phyloP scores from a whole-genome alignment of 129 eudicot species.

The sunflower (Helianthus annuus) region DNA sequence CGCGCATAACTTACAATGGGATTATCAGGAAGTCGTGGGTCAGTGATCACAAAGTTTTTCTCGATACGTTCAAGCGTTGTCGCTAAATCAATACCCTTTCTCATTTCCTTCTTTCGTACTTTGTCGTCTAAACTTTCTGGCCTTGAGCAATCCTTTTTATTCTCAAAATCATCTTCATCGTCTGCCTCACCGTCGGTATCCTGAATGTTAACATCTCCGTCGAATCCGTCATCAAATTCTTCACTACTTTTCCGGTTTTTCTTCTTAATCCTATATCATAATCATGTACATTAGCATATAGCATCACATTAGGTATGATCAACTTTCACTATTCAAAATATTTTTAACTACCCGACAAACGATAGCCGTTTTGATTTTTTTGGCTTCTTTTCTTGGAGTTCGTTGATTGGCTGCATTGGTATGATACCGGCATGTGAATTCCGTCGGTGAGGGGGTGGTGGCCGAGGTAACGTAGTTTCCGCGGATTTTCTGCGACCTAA shows the following conservation, averaged over 20 bases:
- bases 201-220: constrained; percentile 39
- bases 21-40: constrained; percentile 97
- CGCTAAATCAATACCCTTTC: constrained; percentile 99
- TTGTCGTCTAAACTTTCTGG: constrained; percentile 87
- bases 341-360: constrained; percentile 67
- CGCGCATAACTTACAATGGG: constrained; percentile 73
- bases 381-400: constrained; percentile 67
- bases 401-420: constrained; percentile 66
- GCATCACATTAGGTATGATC: background rate
- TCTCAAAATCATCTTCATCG: constrained; percentile 36
- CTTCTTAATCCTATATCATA: constrained; percentile 58
- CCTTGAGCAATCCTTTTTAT: constrained; percentile 41
- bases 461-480: constrained; percentile 39
- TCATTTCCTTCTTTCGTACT: constrained; percentile 84
- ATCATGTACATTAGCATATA: constrained; percentile 1
- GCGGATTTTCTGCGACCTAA: constrained; percentile 46
- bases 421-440: constrained; percentile 63
- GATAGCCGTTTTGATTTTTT: constrained; percentile 61
- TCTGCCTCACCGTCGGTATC: constrained; percentile 37
- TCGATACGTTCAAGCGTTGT: constrained; percentile 98
- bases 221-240: constrained; percentile 37
- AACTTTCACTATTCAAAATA: background rate
- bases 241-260: constrained; percentile 52
- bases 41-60: constrained; percentile 97
- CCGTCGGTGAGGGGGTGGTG: constrained; percentile 49